A percentile compares a stretch with the other conserved stretches of the same genome.
These are phyloP conservation scores for Zasmidium cellare DNA, from an alignment of 2,329 filamentous ascomycete species.

Conservation along the genomic window DNA sequence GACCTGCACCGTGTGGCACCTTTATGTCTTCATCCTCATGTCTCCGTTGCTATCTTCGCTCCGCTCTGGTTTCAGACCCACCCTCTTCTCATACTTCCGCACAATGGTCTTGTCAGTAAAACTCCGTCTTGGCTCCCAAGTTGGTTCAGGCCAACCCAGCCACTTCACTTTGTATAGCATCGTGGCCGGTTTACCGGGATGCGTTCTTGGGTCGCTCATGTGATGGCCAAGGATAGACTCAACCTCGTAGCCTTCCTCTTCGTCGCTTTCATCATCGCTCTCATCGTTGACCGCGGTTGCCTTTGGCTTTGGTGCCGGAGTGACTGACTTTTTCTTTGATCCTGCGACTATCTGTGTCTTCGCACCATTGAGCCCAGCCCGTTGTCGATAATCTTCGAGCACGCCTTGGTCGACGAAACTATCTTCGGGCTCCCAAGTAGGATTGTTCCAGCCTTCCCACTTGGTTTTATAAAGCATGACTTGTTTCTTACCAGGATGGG, in stretches of 20 bases:
- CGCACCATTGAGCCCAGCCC: constrained; percentile 15
- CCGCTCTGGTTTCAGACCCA: constrained; percentile 3
- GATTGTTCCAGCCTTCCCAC: constrained; percentile 33
- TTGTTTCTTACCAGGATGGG: constrained; percentile 29
- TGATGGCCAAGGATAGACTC: constrained; percentile 30
- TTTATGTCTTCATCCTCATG: background rate
- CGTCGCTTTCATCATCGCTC: background rate
- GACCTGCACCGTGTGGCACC: too few species aligned
- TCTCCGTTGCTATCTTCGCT: background rate
- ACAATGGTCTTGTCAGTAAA: constrained; percentile 25
- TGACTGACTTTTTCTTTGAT: background rate
- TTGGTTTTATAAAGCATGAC: constrained; percentile 36
- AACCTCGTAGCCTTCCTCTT: constrained; percentile 24
- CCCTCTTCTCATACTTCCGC: constrained; percentile 21
- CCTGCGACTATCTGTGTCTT: background rate
- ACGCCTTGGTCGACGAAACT: constrained; percentile 32
- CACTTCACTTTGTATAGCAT: constrained; percentile 35
- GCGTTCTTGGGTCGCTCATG: constrained; percentile 28
- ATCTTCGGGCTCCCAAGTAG: constrained; percentile 35
- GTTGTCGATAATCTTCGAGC: constrained; percentile 28
- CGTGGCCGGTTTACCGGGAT: constrained; percentile 28
- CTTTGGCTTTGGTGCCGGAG: background rate
- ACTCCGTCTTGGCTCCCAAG: constrained; percentile 29
- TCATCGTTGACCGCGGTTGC: background rate
- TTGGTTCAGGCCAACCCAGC: constrained; percentile 28